Percentiles rank a stretch among this genome's conserved stretches.
These are phyloP conservation scores for Backusella macrospora DNA, from an alignment of 192 early-diverging fungal species.

Conservation along the genomic window DNA sequence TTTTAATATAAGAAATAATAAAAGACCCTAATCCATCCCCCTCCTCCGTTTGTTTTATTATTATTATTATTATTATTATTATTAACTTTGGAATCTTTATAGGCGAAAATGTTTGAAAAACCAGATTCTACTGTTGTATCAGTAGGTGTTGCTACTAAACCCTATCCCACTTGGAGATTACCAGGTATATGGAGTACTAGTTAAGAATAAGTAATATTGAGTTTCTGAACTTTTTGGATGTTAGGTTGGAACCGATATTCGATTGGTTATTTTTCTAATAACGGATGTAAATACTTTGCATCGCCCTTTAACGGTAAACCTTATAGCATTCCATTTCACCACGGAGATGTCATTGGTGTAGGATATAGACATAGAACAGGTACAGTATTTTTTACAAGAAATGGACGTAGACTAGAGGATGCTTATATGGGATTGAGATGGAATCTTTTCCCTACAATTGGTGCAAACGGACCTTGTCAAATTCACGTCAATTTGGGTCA, in stretches of 20 bases:
- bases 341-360: constrained; percentile 54
- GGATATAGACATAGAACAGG: constrained; percentile 56
- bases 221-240: constrained; percentile 11
- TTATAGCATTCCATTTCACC: constrained; percentile 42
- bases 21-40: too few species aligned
- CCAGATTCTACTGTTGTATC: constrained; percentile 47
- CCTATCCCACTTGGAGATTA: constrained; percentile 51
- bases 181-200: constrained; percentile 31
- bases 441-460: constrained; percentile 47
- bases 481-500: constrained; percentile 49
- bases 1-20: too few species aligned
- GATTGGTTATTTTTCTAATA: constrained; percentile 48
- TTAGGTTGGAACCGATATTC: constrained; percentile 54
- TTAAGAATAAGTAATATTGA: neutral
- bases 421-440: constrained; percentile 41
- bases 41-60: too few species aligned
- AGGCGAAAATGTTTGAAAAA: constrained; percentile 45
- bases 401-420: constrained; percentile 47
- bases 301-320: constrained; percentile 33
- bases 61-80: too few species aligned
- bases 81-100: neutral
- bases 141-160: constrained; percentile 51
- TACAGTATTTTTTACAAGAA: constrained; percentile 53
- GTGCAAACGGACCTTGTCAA: constrained; percentile 48
- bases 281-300: constrained; percentile 46